Base-by-base conservation (phyloP, 73 alveolate genomes). In the Uronychia setigera region DNA sequence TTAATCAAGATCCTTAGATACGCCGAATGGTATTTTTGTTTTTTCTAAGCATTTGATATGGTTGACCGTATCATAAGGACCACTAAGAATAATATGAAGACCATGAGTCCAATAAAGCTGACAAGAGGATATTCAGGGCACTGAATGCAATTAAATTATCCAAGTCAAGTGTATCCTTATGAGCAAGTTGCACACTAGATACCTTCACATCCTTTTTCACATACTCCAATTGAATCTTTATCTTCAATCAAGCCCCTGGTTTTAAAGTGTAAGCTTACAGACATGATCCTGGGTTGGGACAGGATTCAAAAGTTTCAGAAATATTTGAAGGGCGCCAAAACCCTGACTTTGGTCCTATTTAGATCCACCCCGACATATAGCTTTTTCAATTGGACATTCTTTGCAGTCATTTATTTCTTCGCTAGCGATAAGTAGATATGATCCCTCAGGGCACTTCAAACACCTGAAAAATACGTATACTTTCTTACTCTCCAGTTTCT, bases 261-360 rank as follows among this genome's bases (percentile, higher is more conserved):
- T n/a, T n/a, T n/a, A n/a, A n/a, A n/a, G n/a, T n/a, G n/a, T n/a
- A n/a, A n/a, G n/a, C n/a, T n/a, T n/a, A n/a, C 27, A 86, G 35
- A 35, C 93, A 86, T 29, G 93, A 88, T 19, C 74, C 77, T 0
- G 76, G 30, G 32, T 33, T 1, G 11, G 60, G 88, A 80, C 93
- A 86, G 32, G 57, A 9, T 13, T 19, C 14, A 30, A 76, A 76
- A 1, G 57, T 9, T 11, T 76, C 82, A 31, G 35, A 29, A 9
- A 9, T 28, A 1, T 28, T 14, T 11, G 60, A 27, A 19, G 60
- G 33, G 19, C 92, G 28, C 92, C 92, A 86, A 31, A 58, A 86
- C 25, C 92, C 92, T 29, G 92, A 80, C 84, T 86, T 19, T 1
- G 92, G 92, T 0, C 92, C 92, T 1, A 86, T 86, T n/a, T 33